phyloP scores from a whole-genome alignment of 345 rosid species.

The Eucalyptus sideroxylon region DNA sequence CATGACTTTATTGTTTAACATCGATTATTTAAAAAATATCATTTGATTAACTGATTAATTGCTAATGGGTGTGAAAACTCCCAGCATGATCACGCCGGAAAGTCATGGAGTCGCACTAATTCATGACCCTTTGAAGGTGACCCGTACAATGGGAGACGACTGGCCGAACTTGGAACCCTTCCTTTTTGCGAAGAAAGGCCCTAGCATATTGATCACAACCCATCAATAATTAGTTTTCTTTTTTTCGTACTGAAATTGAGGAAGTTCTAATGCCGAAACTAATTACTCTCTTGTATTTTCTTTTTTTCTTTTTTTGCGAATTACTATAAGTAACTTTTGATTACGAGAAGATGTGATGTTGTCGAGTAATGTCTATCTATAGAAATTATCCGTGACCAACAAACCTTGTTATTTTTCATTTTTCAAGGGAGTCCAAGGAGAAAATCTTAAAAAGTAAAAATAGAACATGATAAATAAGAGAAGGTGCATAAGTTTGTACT shows the following conservation, averaged over 20 bases:
- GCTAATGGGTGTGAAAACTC: neutral
- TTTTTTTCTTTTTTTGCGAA: accelerated
- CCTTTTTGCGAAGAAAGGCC: neutral
- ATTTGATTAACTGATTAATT: neutral
- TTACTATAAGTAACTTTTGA: neutral
- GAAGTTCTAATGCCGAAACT: neutral
- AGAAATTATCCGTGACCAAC: neutral
- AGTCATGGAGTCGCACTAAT: neutral
- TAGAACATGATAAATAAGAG: neutral
- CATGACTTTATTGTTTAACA: neutral
- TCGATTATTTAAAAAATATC: neutral
- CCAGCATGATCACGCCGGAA: neutral
- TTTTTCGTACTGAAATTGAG: neutral
- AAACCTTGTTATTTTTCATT: neutral
- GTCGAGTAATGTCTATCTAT: neutral
- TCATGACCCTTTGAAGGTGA: neutral
- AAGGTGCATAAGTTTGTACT: neutral
- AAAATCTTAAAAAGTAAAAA: neutral
- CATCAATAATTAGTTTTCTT: neutral
- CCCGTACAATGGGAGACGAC: neutral
- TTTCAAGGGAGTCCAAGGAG: neutral
- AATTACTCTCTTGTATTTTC: neutral
- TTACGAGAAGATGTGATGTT: neutral
- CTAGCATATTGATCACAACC: neutral
- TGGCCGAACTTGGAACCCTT: neutral